Conservation (phyloP, 2,329 filamentous ascomycete species). For the Dactylellina leptospora region DNA sequence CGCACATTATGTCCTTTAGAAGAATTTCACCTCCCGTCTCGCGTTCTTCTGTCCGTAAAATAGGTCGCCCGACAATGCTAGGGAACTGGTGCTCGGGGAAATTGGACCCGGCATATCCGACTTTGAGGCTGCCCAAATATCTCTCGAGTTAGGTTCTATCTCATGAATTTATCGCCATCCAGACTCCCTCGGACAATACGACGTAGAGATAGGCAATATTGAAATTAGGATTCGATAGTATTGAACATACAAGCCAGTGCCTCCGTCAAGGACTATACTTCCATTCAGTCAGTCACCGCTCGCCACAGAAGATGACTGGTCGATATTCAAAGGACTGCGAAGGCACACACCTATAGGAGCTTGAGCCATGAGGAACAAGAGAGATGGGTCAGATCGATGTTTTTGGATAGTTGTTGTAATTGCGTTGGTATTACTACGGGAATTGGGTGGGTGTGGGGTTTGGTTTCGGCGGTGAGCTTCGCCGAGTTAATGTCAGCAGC, state of each 20-base stretch:
- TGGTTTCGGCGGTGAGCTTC: too few species aligned
- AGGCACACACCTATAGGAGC: constrained; percentile 49
- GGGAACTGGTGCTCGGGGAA: constrained; percentile 99
- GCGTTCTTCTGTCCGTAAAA: constrained; percentile 92
- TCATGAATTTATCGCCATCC: not conserved
- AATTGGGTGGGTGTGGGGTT: constrained; percentile 33
- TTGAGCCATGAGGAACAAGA: constrained; percentile 42
- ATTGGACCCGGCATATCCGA: constrained; percentile 98
- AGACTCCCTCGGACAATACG: not conserved
- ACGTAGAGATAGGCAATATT: not conserved
- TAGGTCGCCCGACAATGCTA: constrained; percentile 96
- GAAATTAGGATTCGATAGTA: not conserved
- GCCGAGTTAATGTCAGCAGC: too few species aligned
- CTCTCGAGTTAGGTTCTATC: constrained; percentile 11
- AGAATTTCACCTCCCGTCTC: constrained; percentile 48
- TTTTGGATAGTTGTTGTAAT: not conserved
- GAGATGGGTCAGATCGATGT: not conserved
- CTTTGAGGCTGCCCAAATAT: constrained; percentile 73
- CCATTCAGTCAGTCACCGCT: too few species aligned
- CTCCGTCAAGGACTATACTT: constrained; percentile 90
- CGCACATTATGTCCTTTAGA: constrained; percentile 99
- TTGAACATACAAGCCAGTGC: constrained; percentile 78
- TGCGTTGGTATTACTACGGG: too few species aligned
- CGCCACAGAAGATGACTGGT: not conserved
- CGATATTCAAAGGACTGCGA: not conserved